Evolutionary conservation across 2,329 filamentous ascomycete species (phyloP).

Genomic region (Berkeleyomyces rouxiae): DNA sequence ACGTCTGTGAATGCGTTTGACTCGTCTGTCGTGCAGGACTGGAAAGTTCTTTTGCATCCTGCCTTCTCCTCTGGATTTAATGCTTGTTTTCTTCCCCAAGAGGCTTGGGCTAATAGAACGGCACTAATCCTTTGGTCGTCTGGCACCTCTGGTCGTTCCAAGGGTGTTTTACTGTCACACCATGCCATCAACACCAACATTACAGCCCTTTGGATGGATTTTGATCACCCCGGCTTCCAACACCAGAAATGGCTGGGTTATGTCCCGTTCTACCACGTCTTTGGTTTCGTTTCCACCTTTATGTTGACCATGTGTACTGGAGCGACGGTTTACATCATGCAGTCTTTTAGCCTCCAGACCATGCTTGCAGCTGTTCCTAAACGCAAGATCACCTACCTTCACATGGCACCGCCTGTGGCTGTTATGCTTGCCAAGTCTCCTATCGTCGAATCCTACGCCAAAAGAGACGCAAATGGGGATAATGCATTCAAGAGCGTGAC

Average conservation of each 20-base stretch:
- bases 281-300: constrained; percentile 40
- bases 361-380: constrained; percentile 45
- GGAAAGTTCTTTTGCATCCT: constrained; percentile 38
- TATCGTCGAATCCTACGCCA: constrained; percentile 41
- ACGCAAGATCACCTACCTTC: constrained; percentile 46
- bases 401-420: constrained; percentile 53
- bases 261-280: constrained; percentile 54
- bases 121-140: constrained; percentile 32
- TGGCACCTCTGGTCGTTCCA: constrained; percentile 56
- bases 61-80: not conserved
- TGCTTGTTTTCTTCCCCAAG: not conserved
- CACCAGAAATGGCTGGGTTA: constrained; percentile 38
- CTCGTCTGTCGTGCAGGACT: constrained; percentile 27
- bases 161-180: constrained; percentile 59
- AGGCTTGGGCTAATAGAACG: constrained; percentile 35
- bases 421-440: constrained; percentile 56
- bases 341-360: constrained; percentile 48
- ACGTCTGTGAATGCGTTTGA: not conserved
- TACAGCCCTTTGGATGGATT: constrained; percentile 30
- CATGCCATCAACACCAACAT: constrained; percentile 45
- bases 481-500: constrained; percentile 44
- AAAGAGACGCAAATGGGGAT: constrained; percentile 23
- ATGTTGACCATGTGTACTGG: constrained; percentile 37
- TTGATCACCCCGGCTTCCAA: constrained; percentile 25
- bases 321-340: constrained; percentile 51